Evolutionary conservation across 768 basidiomycete genomes (phyloP).

Genomic region (Trametes meyenii): DNA sequence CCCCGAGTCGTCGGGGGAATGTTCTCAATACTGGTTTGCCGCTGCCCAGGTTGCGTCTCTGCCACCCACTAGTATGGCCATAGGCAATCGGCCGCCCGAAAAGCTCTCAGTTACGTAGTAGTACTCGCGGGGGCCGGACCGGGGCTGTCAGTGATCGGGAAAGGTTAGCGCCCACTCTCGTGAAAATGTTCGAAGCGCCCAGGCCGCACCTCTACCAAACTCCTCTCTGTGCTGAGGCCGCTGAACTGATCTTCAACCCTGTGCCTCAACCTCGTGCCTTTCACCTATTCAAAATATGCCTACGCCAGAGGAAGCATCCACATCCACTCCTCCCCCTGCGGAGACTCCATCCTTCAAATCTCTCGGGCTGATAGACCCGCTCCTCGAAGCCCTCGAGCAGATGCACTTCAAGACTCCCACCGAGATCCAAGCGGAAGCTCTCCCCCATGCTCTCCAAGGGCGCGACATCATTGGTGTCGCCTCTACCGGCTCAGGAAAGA

Average conservation of each 20-base stretch:
- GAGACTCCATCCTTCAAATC: slow-evolving; percentile 66
- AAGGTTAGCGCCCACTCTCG: neutral
- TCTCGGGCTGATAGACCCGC: slow-evolving; percentile 86
- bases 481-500: slow-evolving; percentile 96
- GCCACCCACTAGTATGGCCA: too few relatives aligned
- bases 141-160: neutral
- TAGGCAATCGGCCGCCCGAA: too few relatives aligned
- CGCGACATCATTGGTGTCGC: slow-evolving; percentile 99
- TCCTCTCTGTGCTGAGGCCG: neutral
- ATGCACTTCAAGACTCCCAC: slow-evolving; percentile 86
- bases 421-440: slow-evolving; percentile 82
- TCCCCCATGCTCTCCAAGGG: slow-evolving; percentile 88
- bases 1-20: too few relatives aligned
- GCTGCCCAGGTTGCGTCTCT: too few relatives aligned
- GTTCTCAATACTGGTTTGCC: too few relatives aligned
- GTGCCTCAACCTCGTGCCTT: neutral
- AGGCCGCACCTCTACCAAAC: neutral
- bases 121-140: neutral
- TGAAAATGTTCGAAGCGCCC: slow-evolving; percentile 15
- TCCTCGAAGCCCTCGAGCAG: slow-evolving; percentile 82
- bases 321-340: slow-evolving; percentile 38
- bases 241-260: neutral
- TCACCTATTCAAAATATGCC: slow-evolving; percentile 47
- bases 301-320: slow-evolving; percentile 62
- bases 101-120: neutral